A percentile compares a stretch with the other conserved stretches of the same genome.
These are phyloP conservation scores for Fusarium sp. DNA, from an alignment of 2,329 filamentous ascomycete species.

Conservation along the genomic window DNA sequence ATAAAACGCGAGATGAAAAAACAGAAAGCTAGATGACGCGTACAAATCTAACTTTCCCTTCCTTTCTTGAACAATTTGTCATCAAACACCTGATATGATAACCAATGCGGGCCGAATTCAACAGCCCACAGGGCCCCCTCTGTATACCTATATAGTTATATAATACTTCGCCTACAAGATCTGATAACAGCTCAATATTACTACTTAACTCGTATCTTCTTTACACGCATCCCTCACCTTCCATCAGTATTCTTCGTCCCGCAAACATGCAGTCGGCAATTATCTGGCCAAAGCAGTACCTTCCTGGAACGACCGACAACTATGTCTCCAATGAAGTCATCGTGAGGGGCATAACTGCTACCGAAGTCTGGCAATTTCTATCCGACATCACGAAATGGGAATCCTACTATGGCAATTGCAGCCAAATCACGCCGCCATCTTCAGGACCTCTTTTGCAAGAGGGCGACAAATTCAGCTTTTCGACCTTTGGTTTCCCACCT, in stretches of 20 bases:
- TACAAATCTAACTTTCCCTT: not conserved
- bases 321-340: constrained; percentile 47
- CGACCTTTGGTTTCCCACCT: constrained; percentile 44
- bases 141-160: not conserved
- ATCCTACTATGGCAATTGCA: constrained; percentile 40
- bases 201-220: not conserved
- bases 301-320: constrained; percentile 46
- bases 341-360: constrained; percentile 41
- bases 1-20: not conserved
- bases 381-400: constrained; percentile 45
- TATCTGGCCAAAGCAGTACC: constrained; percentile 43
- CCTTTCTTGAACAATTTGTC: not conserved
- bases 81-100: not conserved
- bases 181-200: not conserved
- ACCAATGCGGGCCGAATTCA: not conserved
- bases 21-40: not conserved
- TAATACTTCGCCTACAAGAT: not conserved
- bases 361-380: constrained; percentile 43
- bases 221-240: not conserved
- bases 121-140: not conserved
- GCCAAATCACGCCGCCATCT: constrained; percentile 39
- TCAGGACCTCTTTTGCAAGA: constrained; percentile 41
- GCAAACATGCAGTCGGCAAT: constrained; percentile 16
- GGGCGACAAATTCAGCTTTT: constrained; percentile 44
- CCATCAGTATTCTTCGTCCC: not conserved